Evolutionary conservation across 768 basidiomycete species (phyloP), one percentile per base, ranked within the genome.

Genomic region (Hemileccinum rubropunctum): DNA sequence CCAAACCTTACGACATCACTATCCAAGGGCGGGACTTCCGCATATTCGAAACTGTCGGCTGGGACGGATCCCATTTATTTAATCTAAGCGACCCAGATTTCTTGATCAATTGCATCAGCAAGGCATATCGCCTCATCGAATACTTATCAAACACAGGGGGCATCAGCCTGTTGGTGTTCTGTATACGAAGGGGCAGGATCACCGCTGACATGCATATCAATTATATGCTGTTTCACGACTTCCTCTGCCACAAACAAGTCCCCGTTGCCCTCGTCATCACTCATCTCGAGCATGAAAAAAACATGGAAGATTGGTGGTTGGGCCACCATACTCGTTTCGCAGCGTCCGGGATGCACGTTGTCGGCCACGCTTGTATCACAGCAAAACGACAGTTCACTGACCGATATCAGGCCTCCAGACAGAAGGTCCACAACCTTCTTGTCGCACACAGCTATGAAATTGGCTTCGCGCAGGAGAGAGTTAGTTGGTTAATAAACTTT

Each of bases 81-180:
- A n/a, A n/a, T n/a, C n/a, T n/a, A n/a, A 56, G 46, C 15, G 64
- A 60, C 13, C 57, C 63, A 5, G 57, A 60, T 32, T 50, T 50
- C 48, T 47, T 70, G 34, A 54, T 66, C 45, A 57, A 54, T 12
- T 63, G 61, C 6, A 63, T 72, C 54, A 58, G 48, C 49, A 62
- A 70, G 45, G 67, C 65, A 4, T 67, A 72, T 38, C 42, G 58
- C 37, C 65, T 78, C 11, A 53, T 78, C 42, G 53, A 56, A 37
- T 56, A 33, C 26, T 53, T 76, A 34, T 51, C 58, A 14, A 52
- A 56, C 6, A 57, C 60, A 4, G 69, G 62, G 6, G 76, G 76
- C 7, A 57, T 78, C 26, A 67, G 60, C 58, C 63, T 77, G 34
- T 61, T 77, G 17, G 56, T 76, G 13, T 76, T 69, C 47, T 68